Evolutionary conservation across 257 asterid species (phyloP).

Genomic region (Thymus mandschuricus): DNA sequence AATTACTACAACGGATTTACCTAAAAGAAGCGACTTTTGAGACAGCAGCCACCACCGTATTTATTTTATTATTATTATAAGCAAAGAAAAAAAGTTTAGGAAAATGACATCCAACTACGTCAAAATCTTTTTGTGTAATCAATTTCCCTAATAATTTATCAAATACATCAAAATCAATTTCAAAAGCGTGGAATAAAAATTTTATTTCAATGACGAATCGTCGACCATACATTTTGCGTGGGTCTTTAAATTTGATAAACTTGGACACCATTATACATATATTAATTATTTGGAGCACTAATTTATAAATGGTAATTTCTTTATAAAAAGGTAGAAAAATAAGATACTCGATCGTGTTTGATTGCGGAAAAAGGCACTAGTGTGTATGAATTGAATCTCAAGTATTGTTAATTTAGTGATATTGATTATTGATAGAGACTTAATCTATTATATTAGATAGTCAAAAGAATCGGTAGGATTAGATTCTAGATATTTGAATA

Average conservation of each 20-base stretch:
- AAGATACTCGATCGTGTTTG: neutral
- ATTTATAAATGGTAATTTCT: no score
- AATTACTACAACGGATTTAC: neutral
- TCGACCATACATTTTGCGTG: neutral
- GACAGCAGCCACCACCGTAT: slow-evolving; percentile 20
- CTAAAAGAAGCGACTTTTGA: neutral
- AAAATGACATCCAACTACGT: slow-evolving; percentile 34
- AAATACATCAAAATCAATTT: neutral
- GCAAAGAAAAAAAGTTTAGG: slow-evolving; percentile 15
- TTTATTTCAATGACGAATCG: neutral
- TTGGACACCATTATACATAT: neutral
- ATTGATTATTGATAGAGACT: slow-evolving; percentile 21
- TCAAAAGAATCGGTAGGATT: slow-evolving; percentile 4
- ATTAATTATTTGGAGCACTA: neutral
- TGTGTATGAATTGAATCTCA: neutral
- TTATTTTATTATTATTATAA: neutral
- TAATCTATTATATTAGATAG: slow-evolving; percentile 20
- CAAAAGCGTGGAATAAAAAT: neutral
- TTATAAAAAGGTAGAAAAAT: no score
- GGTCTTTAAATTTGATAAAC: neutral
- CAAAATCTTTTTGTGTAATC: slow-evolving; percentile 6
- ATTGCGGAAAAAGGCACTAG: neutral
- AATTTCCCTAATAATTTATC: neutral
- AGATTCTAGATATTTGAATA: neutral
- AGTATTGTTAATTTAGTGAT: neutral